Evolutionary conservation across 1,284 basidiomycete genomes (phyloP), one percentile per base, ranked within the genome.

Genomic region (Sanghuangporus sanghuang): DNA sequence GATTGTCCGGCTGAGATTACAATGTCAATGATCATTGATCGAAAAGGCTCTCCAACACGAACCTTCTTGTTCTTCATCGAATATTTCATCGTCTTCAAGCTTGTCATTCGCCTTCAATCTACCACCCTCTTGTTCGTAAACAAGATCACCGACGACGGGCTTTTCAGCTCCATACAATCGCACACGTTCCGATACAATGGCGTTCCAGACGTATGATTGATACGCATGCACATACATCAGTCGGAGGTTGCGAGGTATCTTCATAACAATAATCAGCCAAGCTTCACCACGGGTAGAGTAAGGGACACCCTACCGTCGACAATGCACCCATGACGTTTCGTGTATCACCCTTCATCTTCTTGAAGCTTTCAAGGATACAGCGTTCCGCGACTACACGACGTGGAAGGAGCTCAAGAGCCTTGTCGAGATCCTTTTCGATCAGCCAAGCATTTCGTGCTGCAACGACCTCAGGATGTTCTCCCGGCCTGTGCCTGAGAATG

Each of bases 181-280:
- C 69, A 98, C 88, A 14, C 97, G 87, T 74, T 96, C 94, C 12
- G 95, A 97, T 23, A 95, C 93, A 62, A 98, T 87, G 52, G 93
- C 85, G 75, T 99, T 99, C 97, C 96, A 99, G 36, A 99, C 88
- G 71, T 98, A 99, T 16, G 94, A 96, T 75, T 99, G 97, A 75
- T 98, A 99, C 42, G 96, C 96, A 75, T 99, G 97, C 55, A 98
- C 87, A 72, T 99, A 99, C 93, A 99, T 98, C 67, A 96, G 79
- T 56, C 96, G 84, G 67, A 99, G 82, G 72, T 96, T 97, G 62
- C 90, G 85, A n/a, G 95, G 96, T 67, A 98, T 97, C 94, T 96
- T 69, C 12, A 38, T 42, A 38, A 52, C 27, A 49, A 7, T 16
- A 21, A 21, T 32, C n/a, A 50, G 23, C 16, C 42, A 49, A 23